Evolutionary conservation across 2,329 filamentous ascomycete species (phyloP).

Genomic region (Colletotrichum musae): DNA sequence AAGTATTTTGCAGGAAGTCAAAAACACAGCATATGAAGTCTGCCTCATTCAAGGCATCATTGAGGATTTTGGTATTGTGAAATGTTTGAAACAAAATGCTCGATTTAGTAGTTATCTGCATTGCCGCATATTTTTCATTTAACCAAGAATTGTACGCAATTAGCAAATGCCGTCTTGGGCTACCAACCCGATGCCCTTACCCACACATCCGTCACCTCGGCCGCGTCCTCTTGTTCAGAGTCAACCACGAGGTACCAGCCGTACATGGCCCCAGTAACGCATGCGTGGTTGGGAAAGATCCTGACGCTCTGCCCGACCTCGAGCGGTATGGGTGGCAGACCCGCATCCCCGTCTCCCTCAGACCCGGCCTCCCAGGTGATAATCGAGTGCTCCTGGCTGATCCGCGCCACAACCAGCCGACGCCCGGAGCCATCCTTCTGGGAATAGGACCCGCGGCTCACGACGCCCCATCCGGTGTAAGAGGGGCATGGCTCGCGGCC

Average conservation of each 20-base stretch:
- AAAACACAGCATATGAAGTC: too few relatives aligned
- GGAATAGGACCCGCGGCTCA: conserved; percentile 55
- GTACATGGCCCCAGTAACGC: conserved; percentile 72
- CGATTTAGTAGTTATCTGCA: too few relatives aligned
- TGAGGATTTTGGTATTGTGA: too few relatives aligned
- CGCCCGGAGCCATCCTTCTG: not conserved
- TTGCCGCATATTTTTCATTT: too few relatives aligned
- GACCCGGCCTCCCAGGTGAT: conserved; percentile 63
- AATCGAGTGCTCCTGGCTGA: conserved; percentile 78
- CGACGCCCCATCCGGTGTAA: conserved; percentile 73
- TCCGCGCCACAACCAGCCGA: conserved; percentile 68
- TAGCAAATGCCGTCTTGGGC: not conserved
- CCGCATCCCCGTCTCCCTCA: conserved; percentile 44
- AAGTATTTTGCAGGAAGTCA: too few relatives aligned
- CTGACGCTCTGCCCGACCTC: conserved; percentile 53
- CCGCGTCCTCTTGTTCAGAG: conserved; percentile 46
- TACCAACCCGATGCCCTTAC: conserved; percentile 8
- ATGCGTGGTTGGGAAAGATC: conserved; percentile 76
- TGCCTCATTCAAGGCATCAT: too few relatives aligned
- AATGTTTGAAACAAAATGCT: too few relatives aligned
- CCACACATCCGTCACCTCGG: not conserved
- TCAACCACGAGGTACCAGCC: conserved; percentile 70
- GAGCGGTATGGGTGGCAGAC: conserved; percentile 53
- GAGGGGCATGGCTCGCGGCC: conserved; percentile 73
- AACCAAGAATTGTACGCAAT: not conserved